These are phyloP conservation scores for Erigeron canadensis DNA, from an alignment of 129 eudicot genomes.

Conservation along the genomic window DNA sequence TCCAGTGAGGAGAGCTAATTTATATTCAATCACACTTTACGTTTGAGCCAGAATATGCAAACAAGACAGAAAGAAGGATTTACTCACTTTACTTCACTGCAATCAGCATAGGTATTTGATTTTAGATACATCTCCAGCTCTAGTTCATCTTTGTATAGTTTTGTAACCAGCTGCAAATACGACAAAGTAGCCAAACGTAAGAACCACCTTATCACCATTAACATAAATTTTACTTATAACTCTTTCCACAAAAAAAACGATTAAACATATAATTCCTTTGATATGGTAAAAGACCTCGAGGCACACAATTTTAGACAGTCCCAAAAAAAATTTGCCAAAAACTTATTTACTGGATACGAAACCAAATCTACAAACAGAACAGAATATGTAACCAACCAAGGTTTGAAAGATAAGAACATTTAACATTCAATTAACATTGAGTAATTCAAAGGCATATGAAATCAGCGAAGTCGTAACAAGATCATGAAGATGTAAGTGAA, in stretches of 20 bases:
- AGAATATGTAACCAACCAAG: conserved; percentile 5
- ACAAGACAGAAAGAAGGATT: conserved; percentile 15
- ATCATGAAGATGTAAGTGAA: conserved; percentile 9
- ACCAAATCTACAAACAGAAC: conserved; percentile 9
- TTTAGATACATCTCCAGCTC: conserved; percentile 84
- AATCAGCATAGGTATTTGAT: conserved; percentile 78
- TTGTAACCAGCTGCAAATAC: conserved; percentile 59
- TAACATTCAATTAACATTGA: background rate
- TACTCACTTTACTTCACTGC: conserved; percentile 71
- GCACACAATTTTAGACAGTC: background rate
- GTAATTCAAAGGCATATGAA: conserved; percentile 3
- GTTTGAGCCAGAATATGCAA: conserved; percentile 9
- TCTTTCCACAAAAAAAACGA: background rate
- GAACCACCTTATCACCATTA: conserved; percentile 19
- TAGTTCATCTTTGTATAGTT: conserved; percentile 79
- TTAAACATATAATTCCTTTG: background rate
- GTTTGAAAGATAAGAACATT: background rate
- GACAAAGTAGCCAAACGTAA: conserved; percentile 14
- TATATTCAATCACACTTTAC: background rate
- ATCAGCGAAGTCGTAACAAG: conserved; percentile 19
- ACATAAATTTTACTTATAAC: conserved; percentile 3
- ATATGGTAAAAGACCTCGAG: background rate
- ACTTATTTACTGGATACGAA: conserved; percentile 13
- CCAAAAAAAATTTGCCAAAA: conserved; percentile 9
- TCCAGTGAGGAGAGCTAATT: background rate